A percentile compares a stretch with the other conserved stretches of the same genome.
phyloP scores from a whole-genome alignment of 257 asterid species.

The Petunia secreta region DNA sequence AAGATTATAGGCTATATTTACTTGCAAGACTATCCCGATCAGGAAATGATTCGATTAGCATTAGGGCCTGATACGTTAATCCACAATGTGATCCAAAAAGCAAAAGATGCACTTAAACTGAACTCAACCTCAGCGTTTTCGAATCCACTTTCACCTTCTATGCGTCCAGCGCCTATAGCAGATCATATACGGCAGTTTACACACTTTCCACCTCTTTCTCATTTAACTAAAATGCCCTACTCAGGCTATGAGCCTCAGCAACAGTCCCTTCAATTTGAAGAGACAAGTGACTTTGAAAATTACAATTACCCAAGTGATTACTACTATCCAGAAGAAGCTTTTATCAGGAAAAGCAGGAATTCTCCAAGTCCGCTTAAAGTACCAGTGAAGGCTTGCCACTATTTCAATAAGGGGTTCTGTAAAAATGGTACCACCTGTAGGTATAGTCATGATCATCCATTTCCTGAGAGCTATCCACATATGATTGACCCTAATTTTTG shows the following conservation, averaged over 20 bases:
- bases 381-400: constrained; percentile 73
- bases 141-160: constrained; percentile 64
- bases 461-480: constrained; percentile 43
- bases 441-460: constrained; percentile 62
- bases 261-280: constrained; percentile 43
- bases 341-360: constrained; percentile 44
- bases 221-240: constrained; percentile 40
- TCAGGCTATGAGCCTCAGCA: constrained; percentile 36
- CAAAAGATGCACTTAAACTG: constrained; percentile 43
- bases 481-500: constrained; percentile 42
- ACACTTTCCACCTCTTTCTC: constrained; percentile 39
- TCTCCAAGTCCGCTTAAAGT: constrained; percentile 37
- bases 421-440: constrained; percentile 87
- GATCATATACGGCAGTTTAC: constrained; percentile 47
- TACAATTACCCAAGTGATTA: constrained; percentile 41
- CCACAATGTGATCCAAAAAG: constrained; percentile 54
- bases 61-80: constrained; percentile 71
- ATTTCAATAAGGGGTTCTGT: constrained; percentile 77
- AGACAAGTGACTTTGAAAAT: constrained; percentile 34
- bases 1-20: constrained; percentile 70
- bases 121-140: constrained; percentile 45
- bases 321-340: constrained; percentile 46
- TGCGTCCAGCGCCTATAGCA: constrained; percentile 39
- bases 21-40: constrained; percentile 58
- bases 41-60: constrained; percentile 87